phyloP scores from a whole-genome alignment of 2,329 filamentous ascomycete species.

The Diaporthe helianthi region DNA sequence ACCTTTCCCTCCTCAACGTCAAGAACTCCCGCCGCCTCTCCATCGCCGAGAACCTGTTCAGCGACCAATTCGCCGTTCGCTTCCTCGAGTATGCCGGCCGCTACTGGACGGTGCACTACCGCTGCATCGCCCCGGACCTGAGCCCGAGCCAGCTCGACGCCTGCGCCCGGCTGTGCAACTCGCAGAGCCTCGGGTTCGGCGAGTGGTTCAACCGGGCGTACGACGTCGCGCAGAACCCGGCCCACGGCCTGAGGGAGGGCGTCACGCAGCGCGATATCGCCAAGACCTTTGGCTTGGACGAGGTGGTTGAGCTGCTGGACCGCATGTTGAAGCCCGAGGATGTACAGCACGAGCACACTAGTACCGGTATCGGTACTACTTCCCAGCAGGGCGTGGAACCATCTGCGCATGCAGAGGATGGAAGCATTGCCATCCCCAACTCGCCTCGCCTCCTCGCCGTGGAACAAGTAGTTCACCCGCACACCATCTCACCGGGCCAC shows the following conservation, averaged over 20 bases:
- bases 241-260: constrained; percentile 14
- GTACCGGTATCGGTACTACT: too few relatives aligned
- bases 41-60: constrained; percentile 18
- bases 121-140: neutral
- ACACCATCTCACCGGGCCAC: constrained; percentile 23
- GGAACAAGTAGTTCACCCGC: constrained; percentile 19
- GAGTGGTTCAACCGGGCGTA: constrained; percentile 20
- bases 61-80: neutral
- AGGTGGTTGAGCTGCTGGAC: constrained; percentile 18
- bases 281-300: neutral
- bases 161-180: constrained; percentile 20
- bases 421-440: constrained; percentile 7
- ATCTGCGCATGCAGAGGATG: neutral
- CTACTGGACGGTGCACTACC: constrained; percentile 21
- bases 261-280: constrained; percentile 18
- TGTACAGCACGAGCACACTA: neutral
- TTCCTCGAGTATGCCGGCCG: constrained; percentile 23
- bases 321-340: constrained; percentile 15
- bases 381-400: neutral
- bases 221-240: constrained; percentile 7
- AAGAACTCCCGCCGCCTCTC: neutral
- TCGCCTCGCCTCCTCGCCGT: neutral
- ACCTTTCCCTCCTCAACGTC: constrained; percentile 21
- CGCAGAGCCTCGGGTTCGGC: constrained; percentile 13
- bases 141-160: constrained; percentile 13